Percentiles rank a stretch among this genome's conserved stretches.
These are phyloP conservation scores for Pseudotulostoma volvatum DNA, from an alignment of 495 filamentous ascomycete species.

Conservation along the genomic window DNA sequence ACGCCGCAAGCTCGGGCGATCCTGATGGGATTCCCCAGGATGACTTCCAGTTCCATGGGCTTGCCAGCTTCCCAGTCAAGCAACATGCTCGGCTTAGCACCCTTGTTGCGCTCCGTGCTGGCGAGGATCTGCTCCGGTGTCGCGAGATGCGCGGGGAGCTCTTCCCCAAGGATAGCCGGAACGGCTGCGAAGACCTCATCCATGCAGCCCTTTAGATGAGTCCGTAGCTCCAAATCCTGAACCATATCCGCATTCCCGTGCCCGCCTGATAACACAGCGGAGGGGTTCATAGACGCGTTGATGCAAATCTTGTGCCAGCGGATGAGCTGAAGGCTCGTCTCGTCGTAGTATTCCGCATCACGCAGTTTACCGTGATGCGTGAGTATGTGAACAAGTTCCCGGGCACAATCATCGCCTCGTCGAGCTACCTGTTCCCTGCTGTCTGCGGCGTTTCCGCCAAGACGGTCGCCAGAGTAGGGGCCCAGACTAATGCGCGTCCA, in stretches of 20 bases:
- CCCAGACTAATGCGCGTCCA: slow-evolving; percentile 45
- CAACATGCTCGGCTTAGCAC: slow-evolving; percentile 41
- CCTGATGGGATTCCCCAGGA: slow-evolving; percentile 41
- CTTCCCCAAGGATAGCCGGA: slow-evolving; percentile 32
- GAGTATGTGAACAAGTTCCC: slow-evolving; percentile 12
- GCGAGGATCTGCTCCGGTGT: slow-evolving; percentile 34
- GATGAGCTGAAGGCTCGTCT: slow-evolving; percentile 34
- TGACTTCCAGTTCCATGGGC: slow-evolving; percentile 44
- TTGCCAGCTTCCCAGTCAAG: slow-evolving; percentile 40
- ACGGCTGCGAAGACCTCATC: slow-evolving; percentile 15
- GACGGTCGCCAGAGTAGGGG: slow-evolving; percentile 25
- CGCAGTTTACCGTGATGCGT: background rate
- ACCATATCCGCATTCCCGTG: slow-evolving; percentile 28
- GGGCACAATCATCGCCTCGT: background rate
- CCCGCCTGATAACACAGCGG: slow-evolving; percentile 39
- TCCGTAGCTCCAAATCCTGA: slow-evolving; percentile 39
- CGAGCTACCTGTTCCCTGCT: background rate
- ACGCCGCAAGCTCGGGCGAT: slow-evolving; percentile 34
- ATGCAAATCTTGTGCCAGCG: slow-evolving; percentile 51
- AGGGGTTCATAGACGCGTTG: slow-evolving; percentile 49
- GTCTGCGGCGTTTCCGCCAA: background rate
- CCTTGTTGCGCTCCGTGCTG: slow-evolving; percentile 38
- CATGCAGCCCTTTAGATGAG: slow-evolving; percentile 17
- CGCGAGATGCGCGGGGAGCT: slow-evolving; percentile 27
- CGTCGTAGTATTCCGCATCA: background rate